A percentile compares a stretch with the other conserved stretches of the same genome.
phyloP scores from a whole-genome alignment of 2,329 filamentous ascomycete species.

The Beauveria sp. region DNA sequence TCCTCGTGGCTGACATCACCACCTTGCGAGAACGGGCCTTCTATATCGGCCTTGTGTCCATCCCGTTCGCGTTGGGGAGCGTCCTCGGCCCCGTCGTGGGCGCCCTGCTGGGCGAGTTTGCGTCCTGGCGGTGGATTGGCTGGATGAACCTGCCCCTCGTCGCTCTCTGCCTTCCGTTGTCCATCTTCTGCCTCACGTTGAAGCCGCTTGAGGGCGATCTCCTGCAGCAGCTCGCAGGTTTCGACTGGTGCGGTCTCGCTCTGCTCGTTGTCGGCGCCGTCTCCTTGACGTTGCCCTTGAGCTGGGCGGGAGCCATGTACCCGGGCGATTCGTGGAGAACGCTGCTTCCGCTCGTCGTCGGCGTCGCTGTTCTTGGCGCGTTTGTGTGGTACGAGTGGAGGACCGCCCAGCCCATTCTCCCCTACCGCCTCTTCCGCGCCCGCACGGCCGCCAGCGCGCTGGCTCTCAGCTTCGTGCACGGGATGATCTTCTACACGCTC shows the following conservation, averaged over 20 bases:
- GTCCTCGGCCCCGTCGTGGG: no score
- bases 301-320: no score
- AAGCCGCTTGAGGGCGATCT: constrained; percentile 6
- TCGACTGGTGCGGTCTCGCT: constrained; percentile 24
- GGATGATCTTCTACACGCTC: no score
- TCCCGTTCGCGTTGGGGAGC: no score
- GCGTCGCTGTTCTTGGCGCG: constrained; percentile 18
- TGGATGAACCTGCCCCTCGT: constrained; percentile 25
- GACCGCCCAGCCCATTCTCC: constrained; percentile 22
- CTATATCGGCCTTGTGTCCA: no score
- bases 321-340: constrained; percentile 27
- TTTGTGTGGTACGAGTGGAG: constrained; percentile 24
- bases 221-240: constrained; percentile 20
- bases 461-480: no score
- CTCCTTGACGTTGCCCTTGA: constrained; percentile 22
- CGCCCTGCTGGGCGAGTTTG: constrained; percentile 18
- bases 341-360: constrained; percentile 25
- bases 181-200: constrained; percentile 18
- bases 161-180: constrained; percentile 15
- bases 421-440: constrained; percentile 15
- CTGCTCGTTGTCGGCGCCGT: constrained; percentile 20
- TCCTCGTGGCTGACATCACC: no score
- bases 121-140: constrained; percentile 24
- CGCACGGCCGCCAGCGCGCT: no score
- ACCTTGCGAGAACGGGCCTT: no score